Evolutionary conservation across 2,329 filamentous ascomycete species (phyloP), one percentile per base, ranked within the genome.

Genomic region (Cordyceps cicadae): DNA sequence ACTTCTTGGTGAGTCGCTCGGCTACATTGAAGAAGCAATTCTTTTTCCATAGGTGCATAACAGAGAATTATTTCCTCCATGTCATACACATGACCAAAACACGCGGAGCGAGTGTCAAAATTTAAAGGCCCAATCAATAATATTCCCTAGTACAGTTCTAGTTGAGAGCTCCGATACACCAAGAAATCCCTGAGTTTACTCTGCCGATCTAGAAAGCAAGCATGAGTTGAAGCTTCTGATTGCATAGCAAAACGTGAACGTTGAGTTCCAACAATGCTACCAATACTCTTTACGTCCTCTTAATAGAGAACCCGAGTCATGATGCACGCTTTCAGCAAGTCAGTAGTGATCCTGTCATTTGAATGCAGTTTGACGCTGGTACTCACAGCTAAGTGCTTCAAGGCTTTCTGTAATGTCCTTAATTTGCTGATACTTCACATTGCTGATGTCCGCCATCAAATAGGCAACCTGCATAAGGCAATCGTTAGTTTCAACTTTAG

Each of bases 361-460:
- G 17, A 39, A 17, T 19, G 41, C n/a, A 53, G 3, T 34, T 14
- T 7, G 34, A n/a, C 12, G 17, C 37, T 54, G 26, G 43, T 14
- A 70, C 87, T 80, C 82, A 90, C 89, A 92, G 75, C 81, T 86
- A 64, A 97, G 81, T 62, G 82, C 83, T 74, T 97, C 92, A 45
- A 99, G 80, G 69, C 82, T 87, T 67, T 93, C 88, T 66, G 88
- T 91, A 59, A 99, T 85, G 63, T 91, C 87, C 76, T 90, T 92
- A 72, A 97, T 91, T 70, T 96, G 88, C 46, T 80, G 81, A 55
- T 84, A 82, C 69, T 88, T 86, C 67, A 97, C 91, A 64, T 89
- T 85, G 77, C 91, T 96, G 69, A 99, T 89, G 77, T 99, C 94
- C 8, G 94, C 94, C 92, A 99, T 97, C 64, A 99, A 80, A 73